These are phyloP conservation scores for Botrytis cinerea DNA, from an alignment of 2,329 filamentous ascomycete species.

Conservation along the genomic window DNA sequence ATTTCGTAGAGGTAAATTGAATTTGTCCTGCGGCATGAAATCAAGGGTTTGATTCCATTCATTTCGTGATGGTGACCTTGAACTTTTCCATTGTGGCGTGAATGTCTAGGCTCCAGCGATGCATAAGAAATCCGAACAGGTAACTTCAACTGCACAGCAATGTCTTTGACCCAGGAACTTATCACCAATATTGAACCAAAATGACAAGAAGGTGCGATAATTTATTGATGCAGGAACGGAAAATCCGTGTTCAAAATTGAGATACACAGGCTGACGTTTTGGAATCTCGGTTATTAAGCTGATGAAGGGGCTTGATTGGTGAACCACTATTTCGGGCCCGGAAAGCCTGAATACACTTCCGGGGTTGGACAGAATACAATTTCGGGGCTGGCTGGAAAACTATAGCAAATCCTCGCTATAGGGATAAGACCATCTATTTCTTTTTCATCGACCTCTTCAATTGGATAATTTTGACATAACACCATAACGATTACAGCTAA, in stretches of 20 bases:
- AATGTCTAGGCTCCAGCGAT: neutral
- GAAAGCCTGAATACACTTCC: slow-evolving; percentile 3
- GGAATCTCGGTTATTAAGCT: slow-evolving; percentile 17
- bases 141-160: neutral
- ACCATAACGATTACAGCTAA: neutral
- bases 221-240: neutral
- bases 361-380: neutral
- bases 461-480: neutral
- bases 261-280: neutral
- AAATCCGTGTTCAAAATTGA: slow-evolving; percentile 7
- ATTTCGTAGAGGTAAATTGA: neutral
- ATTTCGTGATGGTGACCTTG: neutral
- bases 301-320: slow-evolving; percentile 19
- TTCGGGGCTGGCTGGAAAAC: neutral
- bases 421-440: neutral
- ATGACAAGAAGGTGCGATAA: neutral
- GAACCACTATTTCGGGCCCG: slow-evolving; percentile 15
- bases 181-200: neutral
- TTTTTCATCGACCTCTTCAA: neutral
- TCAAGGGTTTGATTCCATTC: neutral
- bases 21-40: neutral
- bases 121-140: neutral
- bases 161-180: neutral
- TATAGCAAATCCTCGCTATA: neutral
- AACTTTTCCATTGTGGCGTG: neutral